phyloP scores from a whole-genome alignment of 345 rosid genomes.

The Boechera retrofracta region DNA sequence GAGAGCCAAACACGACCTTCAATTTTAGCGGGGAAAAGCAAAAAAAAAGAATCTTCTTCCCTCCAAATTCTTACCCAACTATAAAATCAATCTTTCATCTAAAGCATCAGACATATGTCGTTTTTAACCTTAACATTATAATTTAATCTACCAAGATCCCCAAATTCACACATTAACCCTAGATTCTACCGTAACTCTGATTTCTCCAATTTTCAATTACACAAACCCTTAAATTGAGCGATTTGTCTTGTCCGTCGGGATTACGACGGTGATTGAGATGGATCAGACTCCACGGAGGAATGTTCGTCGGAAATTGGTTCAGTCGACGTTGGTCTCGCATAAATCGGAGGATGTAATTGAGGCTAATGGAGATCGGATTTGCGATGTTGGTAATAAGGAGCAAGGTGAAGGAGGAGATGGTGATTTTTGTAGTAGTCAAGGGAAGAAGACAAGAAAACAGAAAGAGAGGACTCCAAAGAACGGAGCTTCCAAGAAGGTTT shows the following conservation, averaged over 20 bases:
- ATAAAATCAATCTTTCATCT: background rate
- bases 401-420: slow-evolving; percentile 51
- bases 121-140: slow-evolving; percentile 24
- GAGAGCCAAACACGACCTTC: slow-evolving; percentile 19
- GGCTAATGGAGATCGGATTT: slow-evolving; percentile 39
- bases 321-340: slow-evolving; percentile 71
- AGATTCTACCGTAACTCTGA: slow-evolving; percentile 30
- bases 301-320: slow-evolving; percentile 70
- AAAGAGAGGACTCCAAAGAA: slow-evolving; percentile 57
- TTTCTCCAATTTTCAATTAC: background rate
- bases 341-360: slow-evolving; percentile 53
- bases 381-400: slow-evolving; percentile 34
- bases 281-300: slow-evolving; percentile 48
- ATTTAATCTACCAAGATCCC: slow-evolving; percentile 23
- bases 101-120: background rate
- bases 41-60: slow-evolving; percentile 25
- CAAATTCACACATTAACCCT: slow-evolving; percentile 42
- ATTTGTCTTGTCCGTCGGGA: slow-evolving; percentile 26
- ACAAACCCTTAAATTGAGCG: slow-evolving; percentile 3
- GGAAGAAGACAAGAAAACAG: slow-evolving; percentile 56
- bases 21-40: slow-evolving; percentile 25
- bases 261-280: slow-evolving; percentile 28
- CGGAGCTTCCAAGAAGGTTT: slow-evolving; percentile 58
- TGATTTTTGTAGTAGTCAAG: slow-evolving; percentile 61
- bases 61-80: slow-evolving; percentile 27